Conservation (phyloP, 306 rosid genomes). For the Trichosanthes truncata region DNA sequence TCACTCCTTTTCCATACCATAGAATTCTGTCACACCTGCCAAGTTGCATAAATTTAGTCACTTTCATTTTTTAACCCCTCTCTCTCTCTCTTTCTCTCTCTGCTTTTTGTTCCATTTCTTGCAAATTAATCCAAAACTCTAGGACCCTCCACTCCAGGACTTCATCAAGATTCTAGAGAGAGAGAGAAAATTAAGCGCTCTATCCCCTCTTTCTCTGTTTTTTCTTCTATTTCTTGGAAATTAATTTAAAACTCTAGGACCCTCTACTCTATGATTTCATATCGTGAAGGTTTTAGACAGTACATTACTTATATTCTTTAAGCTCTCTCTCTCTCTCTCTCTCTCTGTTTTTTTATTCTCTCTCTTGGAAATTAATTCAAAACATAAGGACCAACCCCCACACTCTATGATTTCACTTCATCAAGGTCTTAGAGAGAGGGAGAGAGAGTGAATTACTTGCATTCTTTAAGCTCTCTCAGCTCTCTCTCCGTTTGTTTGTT, state of each 20-base stretch:
- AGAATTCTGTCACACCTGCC: constrained; percentile 89
- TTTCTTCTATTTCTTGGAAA: not conserved
- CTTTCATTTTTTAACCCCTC: not conserved
- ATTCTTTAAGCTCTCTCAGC: too few relatives aligned
- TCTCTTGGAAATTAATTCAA: not conserved
- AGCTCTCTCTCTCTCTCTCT: not conserved
- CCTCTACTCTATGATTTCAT: not conserved
- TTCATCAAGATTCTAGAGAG: not conserved
- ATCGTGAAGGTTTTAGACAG: not conserved
- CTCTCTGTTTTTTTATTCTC: not conserved
- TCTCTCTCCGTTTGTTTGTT: not conserved
- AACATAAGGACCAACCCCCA: too few relatives aligned
- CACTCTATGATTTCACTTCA: not conserved
- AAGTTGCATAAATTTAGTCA: not conserved
- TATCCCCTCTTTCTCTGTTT: too few relatives aligned
- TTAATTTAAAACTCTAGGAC: not conserved
- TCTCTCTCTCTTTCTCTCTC: not conserved
- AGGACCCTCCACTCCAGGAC: not conserved
- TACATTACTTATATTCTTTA: too few relatives aligned
- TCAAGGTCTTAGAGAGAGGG: too few relatives aligned
- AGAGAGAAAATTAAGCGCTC: not conserved
- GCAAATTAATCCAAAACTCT: not conserved
- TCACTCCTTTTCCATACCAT: constrained; percentile 90
- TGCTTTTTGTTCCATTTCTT: not conserved
- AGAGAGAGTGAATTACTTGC: not conserved